A percentile compares a stretch with the other conserved stretches of the same genome.
Evolutionary conservation across 2,329 filamentous ascomycete genomes (phyloP).

Genomic region (Curvularia verruculosa): DNA sequence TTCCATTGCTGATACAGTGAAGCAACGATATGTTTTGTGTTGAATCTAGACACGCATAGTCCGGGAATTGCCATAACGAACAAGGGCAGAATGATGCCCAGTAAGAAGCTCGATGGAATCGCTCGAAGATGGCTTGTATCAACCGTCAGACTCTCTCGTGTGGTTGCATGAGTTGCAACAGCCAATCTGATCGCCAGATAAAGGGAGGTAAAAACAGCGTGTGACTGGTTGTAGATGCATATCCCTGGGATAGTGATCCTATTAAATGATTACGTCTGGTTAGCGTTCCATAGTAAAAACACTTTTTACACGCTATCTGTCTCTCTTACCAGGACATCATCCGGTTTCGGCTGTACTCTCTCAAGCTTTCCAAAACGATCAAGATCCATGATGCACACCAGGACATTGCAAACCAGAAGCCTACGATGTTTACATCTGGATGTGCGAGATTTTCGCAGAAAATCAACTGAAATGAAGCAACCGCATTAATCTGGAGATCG

Average conservation of each 20-base stretch:
- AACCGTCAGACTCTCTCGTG: not conserved
- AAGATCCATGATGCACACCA: slow-evolving; percentile 2
- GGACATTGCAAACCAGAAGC: slow-evolving; percentile 1
- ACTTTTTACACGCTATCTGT: not conserved
- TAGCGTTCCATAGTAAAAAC: not conserved
- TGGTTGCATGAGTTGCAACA: not conserved
- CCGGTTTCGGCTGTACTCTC: not conserved
- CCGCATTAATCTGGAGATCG: slow-evolving; percentile 2
- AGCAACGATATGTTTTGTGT: not conserved
- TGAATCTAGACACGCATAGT: not conserved
- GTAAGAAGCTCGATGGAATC: not conserved
- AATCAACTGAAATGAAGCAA: not conserved
- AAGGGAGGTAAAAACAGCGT: slow-evolving; percentile 1
- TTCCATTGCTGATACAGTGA: slow-evolving; percentile 3
- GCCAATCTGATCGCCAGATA: slow-evolving; percentile 1
- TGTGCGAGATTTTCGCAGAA: not conserved
- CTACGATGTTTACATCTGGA: slow-evolving; percentile 1
- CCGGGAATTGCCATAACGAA: not conserved
- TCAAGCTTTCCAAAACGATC: slow-evolving; percentile 2
- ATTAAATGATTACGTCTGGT: not conserved
- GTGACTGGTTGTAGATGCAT: slow-evolving; percentile 3
- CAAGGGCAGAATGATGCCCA: not conserved
- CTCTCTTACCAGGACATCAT: slow-evolving; percentile 1
- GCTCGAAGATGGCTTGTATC: not conserved
- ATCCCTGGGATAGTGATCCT: slow-evolving; percentile 2